phyloP scores from a whole-genome alignment of 2,329 filamentous ascomycete species.

The Venturia carpophila region DNA sequence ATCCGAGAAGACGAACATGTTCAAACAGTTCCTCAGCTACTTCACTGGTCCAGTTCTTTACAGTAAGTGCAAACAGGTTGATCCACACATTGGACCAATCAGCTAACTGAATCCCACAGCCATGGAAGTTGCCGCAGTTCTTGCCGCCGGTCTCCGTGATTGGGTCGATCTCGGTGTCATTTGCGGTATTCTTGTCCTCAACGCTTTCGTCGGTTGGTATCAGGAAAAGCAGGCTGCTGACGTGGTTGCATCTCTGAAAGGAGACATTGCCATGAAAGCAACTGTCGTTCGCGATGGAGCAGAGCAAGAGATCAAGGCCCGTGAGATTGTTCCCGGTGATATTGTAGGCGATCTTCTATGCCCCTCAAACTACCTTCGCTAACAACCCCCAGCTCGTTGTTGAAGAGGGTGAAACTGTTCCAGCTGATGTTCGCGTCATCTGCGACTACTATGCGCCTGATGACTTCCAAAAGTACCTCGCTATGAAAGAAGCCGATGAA shows the following conservation, averaged over 20 bases:
- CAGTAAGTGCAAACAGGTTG: slow-evolving; percentile 43
- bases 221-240: slow-evolving; percentile 75
- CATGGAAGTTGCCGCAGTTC: slow-evolving; percentile 68
- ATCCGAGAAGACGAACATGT: slow-evolving; percentile 67
- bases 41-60: slow-evolving; percentile 72
- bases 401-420: slow-evolving; percentile 64
- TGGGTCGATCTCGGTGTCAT: slow-evolving; percentile 76
- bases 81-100: neutral
- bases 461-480: slow-evolving; percentile 59
- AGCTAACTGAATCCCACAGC: slow-evolving; percentile 37
- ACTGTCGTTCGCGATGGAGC: slow-evolving; percentile 59
- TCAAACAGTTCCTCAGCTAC: slow-evolving; percentile 66
- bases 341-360: slow-evolving; percentile 48
- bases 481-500: slow-evolving; percentile 49
- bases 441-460: slow-evolving; percentile 63
- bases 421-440: slow-evolving; percentile 63
- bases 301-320: slow-evolving; percentile 61
- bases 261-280: slow-evolving; percentile 70
- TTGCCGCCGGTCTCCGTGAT: slow-evolving; percentile 66
- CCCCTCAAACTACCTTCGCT: neutral
- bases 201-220: slow-evolving; percentile 71
- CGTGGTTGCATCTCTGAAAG: slow-evolving; percentile 66
- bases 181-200: slow-evolving; percentile 65
- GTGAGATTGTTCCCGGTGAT: slow-evolving; percentile 68
- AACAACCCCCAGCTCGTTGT: slow-evolving; percentile 48